Evolutionary conservation across 306 rosid species (phyloP).

Genomic region (Cyclanthera cordifolia): DNA sequence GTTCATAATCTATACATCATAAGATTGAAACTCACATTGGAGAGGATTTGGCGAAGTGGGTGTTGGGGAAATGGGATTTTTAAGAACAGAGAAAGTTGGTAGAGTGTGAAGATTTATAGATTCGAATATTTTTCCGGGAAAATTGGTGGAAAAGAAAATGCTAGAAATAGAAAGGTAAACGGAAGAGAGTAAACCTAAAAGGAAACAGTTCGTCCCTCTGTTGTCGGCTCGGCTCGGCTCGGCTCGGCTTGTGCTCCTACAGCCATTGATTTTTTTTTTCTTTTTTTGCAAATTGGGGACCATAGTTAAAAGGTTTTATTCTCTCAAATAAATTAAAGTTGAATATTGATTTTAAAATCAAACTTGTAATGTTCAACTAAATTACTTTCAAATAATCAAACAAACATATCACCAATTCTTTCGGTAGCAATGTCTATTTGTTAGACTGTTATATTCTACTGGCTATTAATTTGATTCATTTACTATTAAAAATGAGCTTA

Average conservation of each 20-base stretch:
- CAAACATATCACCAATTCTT: too few species aligned
- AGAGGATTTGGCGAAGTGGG: neutral
- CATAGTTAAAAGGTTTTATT: too few species aligned
- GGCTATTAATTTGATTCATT: too few species aligned
- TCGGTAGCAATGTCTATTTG: too few species aligned
- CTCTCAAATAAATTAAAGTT: too few species aligned
- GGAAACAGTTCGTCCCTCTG: neutral
- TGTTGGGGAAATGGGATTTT: neutral
- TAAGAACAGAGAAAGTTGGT: neutral
- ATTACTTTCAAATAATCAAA: too few species aligned
- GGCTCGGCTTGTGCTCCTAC: neutral
- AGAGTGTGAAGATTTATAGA: neutral
- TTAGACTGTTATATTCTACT: too few species aligned
- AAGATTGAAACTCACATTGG: neutral
- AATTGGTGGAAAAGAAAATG: neutral
- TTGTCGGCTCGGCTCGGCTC: neutral
- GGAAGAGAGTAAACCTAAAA: neutral
- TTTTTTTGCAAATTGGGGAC: too few species aligned
- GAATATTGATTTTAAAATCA: too few species aligned
- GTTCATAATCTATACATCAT: neutral
- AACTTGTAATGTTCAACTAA: too few species aligned
- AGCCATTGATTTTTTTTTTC: neutral
- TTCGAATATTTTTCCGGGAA: constrained; percentile 5
- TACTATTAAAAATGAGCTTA: too few species aligned
- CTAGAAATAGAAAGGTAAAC: constrained; percentile 4